These are phyloP conservation scores for Alternaria sp. DNA, from an alignment of 2,329 filamentous ascomycete genomes.

Conservation along the genomic window DNA sequence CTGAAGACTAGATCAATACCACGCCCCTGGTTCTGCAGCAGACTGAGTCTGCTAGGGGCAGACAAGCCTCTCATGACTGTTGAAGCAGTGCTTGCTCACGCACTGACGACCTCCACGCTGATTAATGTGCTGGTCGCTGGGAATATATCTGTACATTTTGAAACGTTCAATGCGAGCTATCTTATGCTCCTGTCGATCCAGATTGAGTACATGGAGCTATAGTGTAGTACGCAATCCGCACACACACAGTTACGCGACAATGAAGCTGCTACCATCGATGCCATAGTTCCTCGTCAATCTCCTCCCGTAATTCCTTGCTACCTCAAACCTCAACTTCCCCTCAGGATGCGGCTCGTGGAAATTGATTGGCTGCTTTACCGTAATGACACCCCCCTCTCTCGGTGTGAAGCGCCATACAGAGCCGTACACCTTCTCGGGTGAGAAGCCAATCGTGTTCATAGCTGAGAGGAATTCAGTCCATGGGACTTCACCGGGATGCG, in stretches of 20 bases:
- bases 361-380: background rate
- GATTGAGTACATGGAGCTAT: no score
- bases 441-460: background rate
- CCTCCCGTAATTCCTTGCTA: background rate
- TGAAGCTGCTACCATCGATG: background rate
- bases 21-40: background rate
- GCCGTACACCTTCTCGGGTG: background rate
- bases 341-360: background rate
- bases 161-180: no score
- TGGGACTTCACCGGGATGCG: background rate
- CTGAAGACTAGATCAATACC: background rate
- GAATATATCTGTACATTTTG: no score
- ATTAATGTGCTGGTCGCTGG: background rate
- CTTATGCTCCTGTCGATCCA: no score
- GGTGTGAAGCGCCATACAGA: background rate
- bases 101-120: background rate
- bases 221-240: background rate
- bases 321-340: background rate
- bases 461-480: background rate
- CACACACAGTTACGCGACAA: background rate
- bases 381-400: background rate
- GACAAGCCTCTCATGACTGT: background rate
- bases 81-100: background rate
- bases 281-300: background rate
- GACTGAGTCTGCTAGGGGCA: background rate